phyloP scores from a whole-genome alignment of 495 filamentous ascomycete species.

The Penicillium ochrochloron region DNA sequence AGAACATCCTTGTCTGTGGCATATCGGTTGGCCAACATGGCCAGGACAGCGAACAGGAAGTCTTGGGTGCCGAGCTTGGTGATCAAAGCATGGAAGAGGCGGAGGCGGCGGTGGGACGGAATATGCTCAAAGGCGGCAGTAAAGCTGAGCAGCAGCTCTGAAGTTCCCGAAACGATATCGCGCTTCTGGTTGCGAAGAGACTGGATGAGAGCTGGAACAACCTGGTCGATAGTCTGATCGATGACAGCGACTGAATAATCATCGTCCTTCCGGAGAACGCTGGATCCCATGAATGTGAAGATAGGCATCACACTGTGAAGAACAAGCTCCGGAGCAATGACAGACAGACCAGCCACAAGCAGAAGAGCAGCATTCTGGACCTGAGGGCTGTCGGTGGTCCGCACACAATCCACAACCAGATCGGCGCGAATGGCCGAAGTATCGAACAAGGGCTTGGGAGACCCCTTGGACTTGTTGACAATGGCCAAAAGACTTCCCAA shows the following conservation, averaged over 20 bases:
- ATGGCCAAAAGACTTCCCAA: constrained; percentile 78
- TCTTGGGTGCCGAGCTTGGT: constrained; percentile 82
- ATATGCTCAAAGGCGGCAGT: constrained; percentile 94
- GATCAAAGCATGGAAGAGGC: constrained; percentile 77
- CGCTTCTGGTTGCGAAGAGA: constrained; percentile 79
- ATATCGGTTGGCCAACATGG: constrained; percentile 54
- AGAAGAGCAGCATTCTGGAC: constrained; percentile 91
- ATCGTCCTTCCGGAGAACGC: constrained; percentile 85
- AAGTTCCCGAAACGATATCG: constrained; percentile 75
- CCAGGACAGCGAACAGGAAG: constrained; percentile 59
- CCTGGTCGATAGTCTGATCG: constrained; percentile 78
- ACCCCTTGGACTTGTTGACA: constrained; percentile 70
- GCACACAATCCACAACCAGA: constrained; percentile 87
- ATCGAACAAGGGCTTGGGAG: constrained; percentile 67
- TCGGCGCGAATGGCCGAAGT: constrained; percentile 78
- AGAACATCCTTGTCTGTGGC: constrained; percentile 50
- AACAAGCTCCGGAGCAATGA: constrained; percentile 82
- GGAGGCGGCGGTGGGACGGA: constrained; percentile 77
- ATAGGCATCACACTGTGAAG: constrained; percentile 98
- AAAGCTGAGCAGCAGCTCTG: constrained; percentile 88
- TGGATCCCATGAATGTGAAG: constrained; percentile 95
- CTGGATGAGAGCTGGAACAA: constrained; percentile 87
- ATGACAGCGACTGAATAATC: constrained; percentile 96
- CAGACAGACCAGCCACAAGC: constrained; percentile 81
- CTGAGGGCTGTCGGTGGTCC: constrained; percentile 82